Conservation (phyloP, 495 filamentous ascomycete genomes). For the Staphylotrichum longicolle region DNA sequence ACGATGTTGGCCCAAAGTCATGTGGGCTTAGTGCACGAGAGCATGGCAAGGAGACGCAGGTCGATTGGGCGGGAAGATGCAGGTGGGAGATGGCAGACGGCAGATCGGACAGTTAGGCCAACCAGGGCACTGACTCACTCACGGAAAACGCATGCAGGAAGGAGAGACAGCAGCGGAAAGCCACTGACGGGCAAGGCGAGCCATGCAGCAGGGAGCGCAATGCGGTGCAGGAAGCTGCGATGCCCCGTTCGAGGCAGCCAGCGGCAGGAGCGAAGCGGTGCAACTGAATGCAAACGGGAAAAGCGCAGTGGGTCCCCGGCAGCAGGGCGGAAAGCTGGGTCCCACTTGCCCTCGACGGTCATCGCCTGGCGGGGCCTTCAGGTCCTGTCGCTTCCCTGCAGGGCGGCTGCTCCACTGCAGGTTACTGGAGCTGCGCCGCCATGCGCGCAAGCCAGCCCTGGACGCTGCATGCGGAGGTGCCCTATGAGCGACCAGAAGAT, state of each 20-base stretch:
- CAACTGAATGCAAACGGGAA: constrained; percentile 1
- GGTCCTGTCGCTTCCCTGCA: constrained; percentile 17
- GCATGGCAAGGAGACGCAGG: constrained; percentile 10
- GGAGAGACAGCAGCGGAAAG: constrained; percentile 8
- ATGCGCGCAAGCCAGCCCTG: constrained; percentile 33
- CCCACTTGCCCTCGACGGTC: constrained; percentile 8
- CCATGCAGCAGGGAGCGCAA: constrained; percentile 4
- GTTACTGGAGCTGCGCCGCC: constrained; percentile 34
- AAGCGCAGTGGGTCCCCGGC: constrained; percentile 16
- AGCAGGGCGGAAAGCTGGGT: not conserved
- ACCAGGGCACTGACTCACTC: constrained; percentile 13
- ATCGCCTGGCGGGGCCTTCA: not conserved
- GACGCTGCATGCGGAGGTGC: constrained; percentile 33
- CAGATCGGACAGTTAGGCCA: constrained; percentile 13
- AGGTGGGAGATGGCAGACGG: constrained; percentile 2
- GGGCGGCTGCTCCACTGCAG: constrained; percentile 20
- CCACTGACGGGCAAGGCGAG: constrained; percentile 16
- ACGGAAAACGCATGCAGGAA: constrained; percentile 12
- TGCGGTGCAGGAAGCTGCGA: constrained; percentile 6
- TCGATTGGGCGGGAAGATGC: constrained; percentile 26
- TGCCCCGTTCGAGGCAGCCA: constrained; percentile 11
- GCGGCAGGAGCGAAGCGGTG: constrained; percentile 8
- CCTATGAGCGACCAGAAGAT: constrained; percentile 38
- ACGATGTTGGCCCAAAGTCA: constrained; percentile 22
- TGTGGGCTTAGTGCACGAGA: constrained; percentile 15